Evolutionary conservation across 2,329 filamentous ascomycete genomes (phyloP), one percentile per base, ranked within the genome.

Genomic region (Colletotrichum musae): DNA sequence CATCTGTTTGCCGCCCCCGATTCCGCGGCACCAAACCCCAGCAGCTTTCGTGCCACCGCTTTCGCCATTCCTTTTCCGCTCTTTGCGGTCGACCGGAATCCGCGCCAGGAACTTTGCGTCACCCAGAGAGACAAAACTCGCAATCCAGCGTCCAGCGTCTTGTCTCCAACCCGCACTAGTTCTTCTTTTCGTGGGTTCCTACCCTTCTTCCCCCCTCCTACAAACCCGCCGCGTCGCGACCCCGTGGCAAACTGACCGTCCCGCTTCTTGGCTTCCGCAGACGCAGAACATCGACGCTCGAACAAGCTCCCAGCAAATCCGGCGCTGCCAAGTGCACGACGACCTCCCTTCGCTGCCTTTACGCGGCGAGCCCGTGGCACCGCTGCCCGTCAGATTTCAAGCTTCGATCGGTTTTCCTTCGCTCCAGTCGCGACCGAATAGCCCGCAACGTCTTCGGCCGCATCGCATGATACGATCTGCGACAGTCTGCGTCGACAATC

Each of bases 391-490:
- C n/a, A 57, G 13, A 26, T 12, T 18, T 5, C 15, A 24, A 18
- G 12, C 43, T 5, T 21, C 26, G 13, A 13, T 28, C 26, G 21
- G 43, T n/a, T 10, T n/a, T 26, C 21, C 45, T 41, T 15, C 10
- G 12, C 13, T 5, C 32, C 16, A 10, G 24, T 39, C 41, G 32
- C 21, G 21, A 13, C 18, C 50, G 28, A 50, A 39, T 6, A 43
- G 39, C 21, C 39, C 32, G 21, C 43, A n/a, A 21, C 9, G 9
- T 36, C 32, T 36, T 36, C 32, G 32, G 32, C 56, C 26, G 16
- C 57, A 41, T 54, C 47, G 36, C 32, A 56, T 66, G 56, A 69
- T 60, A 69, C 43, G 24, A 65, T 51, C 61, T 69, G 61, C 54
- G 50, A 65, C 61, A 65, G n/a, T 54, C 54, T 16, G 61, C 48